Conservation (phyloP, 192 early-diverging fungal species). For the Backusella parvicylindrica region DNA sequence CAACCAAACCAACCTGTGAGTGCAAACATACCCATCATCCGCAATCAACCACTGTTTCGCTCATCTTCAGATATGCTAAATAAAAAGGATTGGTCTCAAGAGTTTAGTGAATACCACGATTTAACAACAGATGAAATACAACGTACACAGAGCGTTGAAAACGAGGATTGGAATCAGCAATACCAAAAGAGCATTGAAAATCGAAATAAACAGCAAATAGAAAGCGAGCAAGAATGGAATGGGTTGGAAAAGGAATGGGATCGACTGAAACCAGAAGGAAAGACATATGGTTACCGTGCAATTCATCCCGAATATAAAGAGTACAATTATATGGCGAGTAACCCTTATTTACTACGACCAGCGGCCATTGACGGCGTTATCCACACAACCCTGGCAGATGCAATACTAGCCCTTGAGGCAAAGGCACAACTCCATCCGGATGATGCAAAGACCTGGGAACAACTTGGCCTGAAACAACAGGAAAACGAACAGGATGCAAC, state of each 20-base stretch:
- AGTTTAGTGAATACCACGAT: slow-evolving; percentile 11
- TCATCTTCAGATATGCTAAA: not conserved
- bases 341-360: slow-evolving; percentile 63
- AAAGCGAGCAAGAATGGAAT: slow-evolving; percentile 64
- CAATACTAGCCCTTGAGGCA: slow-evolving; percentile 90
- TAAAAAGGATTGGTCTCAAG: slow-evolving; percentile 6
- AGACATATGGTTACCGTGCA: slow-evolving; percentile 46
- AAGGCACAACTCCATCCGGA: slow-evolving; percentile 73
- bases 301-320: slow-evolving; percentile 55
- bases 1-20: not conserved
- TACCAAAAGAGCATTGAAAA: slow-evolving; percentile 69
- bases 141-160: slow-evolving; percentile 42
- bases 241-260: slow-evolving; percentile 73
- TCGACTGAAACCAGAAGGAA: slow-evolving; percentile 25
- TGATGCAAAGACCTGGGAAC: slow-evolving; percentile 81
- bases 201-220: slow-evolving; percentile 36
- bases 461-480: slow-evolving; percentile 87
- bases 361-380: slow-evolving; percentile 43
- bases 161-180: slow-evolving; percentile 64
- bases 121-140: slow-evolving; percentile 44
- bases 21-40: not conserved
- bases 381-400: slow-evolving; percentile 73
- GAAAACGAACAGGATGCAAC: slow-evolving; percentile 94
- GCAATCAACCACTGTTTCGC: not conserved
- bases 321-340: slow-evolving; percentile 76